Percentiles rank a stretch among this genome's conserved stretches.
These are phyloP conservation scores for Backusella luteola DNA, from an alignment of 192 early-diverging fungal genomes.

Conservation along the genomic window DNA sequence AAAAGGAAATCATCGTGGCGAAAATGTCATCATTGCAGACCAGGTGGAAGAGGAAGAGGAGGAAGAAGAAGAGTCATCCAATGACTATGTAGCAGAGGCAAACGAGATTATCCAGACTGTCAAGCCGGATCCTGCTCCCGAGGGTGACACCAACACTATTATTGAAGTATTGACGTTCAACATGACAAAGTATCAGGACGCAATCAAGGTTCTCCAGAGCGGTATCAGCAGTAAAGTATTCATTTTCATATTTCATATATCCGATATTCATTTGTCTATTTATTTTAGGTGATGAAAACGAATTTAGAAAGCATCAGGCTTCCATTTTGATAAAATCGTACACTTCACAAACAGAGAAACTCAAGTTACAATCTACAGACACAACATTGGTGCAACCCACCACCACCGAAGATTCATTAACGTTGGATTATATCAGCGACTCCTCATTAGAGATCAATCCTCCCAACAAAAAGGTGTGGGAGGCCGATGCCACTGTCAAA, in stretches of 20 bases:
- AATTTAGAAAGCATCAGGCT: conserved; percentile 48
- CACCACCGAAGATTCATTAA: conserved; percentile 1
- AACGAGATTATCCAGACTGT: conserved; percentile 27
- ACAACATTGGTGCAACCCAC: conserved; percentile 17
- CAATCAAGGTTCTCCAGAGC: conserved; percentile 58
- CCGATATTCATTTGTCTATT: neutral
- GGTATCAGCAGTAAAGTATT: conserved; percentile 59
- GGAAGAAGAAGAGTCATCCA: neutral
- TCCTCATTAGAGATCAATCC: conserved; percentile 27
- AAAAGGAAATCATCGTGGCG: conserved; percentile 14
- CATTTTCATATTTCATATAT: neutral
- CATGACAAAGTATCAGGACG: conserved; percentile 50
- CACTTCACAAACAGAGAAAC: conserved; percentile 50
- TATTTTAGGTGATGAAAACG: conserved; percentile 53
- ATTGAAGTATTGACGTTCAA: conserved; percentile 24
- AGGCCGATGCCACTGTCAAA: conserved; percentile 66
- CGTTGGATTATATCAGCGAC: conserved; percentile 9
- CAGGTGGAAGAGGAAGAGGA: conserved; percentile 14
- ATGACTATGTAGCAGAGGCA: conserved; percentile 30
- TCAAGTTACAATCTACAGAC: conserved; percentile 30
- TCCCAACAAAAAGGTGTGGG: conserved; percentile 56
- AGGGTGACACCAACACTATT: neutral
- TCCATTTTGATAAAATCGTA: conserved; percentile 42
- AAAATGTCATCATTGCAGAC: conserved; percentile 1
- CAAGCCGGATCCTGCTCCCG: conserved; percentile 8